Evolutionary conservation across 2,329 filamentous ascomycete species (phyloP), one percentile per base, ranked within the genome.

Genomic region (Pezicula radicicola): DNA sequence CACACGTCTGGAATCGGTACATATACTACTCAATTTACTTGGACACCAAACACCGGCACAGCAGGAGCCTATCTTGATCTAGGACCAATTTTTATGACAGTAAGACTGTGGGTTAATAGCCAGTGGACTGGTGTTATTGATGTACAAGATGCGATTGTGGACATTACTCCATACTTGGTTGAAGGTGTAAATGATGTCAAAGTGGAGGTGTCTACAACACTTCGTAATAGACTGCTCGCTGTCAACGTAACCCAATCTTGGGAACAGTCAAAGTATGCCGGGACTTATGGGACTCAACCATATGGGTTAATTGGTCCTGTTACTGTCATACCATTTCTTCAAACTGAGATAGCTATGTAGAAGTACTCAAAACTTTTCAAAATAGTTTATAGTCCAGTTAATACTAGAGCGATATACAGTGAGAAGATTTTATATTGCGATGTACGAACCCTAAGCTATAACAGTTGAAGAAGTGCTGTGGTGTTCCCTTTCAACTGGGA

Each of bases 1-100:
- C 27, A 36, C 36, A 37, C 36, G 19, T 50, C 48, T 19, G 41
- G 48, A 50, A 27, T 46, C 15, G 48, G 48, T n/a, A 46, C 18
- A 13, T 50, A 46, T 33, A n/a, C 9, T 8, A 50, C 48, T 35
- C 21, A 36, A 16, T 50, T 50, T 39, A 35, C 16, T 1, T 46
- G 43, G 43, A 3, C 43, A 16, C 43, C 43, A 28, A 46, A 46
- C 9, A 13, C 6, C 2, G 5, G 30, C 12, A 33, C 30, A 33
- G 7, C 3, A 33, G 30, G 30, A 13, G 30, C 30, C 9, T 33
- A 33, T 33, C 30, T 33, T 33, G 30, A 33, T 13, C 30, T 33
- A 13, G 30, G 30, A 12, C 9, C 30, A 3, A 7, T 33, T 33
- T 9, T 33, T 13, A 33, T 33, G 30, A 33, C 30, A 10, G 9